Conservation (phyloP, 441 rosid genomes). For the Gossypium aridum region DNA sequence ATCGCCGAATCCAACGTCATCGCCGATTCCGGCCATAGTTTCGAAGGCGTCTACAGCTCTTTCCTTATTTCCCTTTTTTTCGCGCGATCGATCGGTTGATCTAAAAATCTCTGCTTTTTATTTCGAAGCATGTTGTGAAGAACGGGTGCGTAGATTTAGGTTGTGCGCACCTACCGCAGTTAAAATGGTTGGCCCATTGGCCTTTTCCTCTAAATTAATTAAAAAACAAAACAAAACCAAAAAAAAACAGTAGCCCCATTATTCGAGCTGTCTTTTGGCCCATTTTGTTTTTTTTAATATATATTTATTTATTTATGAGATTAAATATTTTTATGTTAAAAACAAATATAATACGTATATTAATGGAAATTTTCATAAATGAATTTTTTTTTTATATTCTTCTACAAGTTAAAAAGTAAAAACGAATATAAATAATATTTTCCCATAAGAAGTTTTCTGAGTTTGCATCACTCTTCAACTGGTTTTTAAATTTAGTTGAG, state of each 20-base stretch:
- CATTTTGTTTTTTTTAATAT: no score
- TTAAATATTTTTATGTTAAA: no score
- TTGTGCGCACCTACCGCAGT: neutral
- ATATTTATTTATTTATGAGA: no score
- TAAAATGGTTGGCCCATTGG: neutral
- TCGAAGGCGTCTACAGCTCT: neutral
- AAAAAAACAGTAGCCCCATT: neutral
- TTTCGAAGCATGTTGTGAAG: neutral
- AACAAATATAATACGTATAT: no score
- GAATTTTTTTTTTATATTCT: no score
- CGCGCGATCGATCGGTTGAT: conserved; percentile 5
- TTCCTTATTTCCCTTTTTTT: conserved; percentile 2
- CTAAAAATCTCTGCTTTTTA: neutral
- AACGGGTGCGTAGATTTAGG: conserved; percentile 5
- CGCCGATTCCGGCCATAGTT: conserved; percentile 25
- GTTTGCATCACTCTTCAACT: no score
- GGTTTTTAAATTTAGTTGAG: no score
- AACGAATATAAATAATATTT: no score
- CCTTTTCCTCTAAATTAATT: neutral
- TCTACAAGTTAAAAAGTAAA: no score
- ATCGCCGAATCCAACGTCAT: conserved; percentile 39
- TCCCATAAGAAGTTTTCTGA: no score
- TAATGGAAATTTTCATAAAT: no score
- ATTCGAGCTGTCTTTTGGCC: neutral
- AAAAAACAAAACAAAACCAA: neutral